Conservation (phyloP, 2,329 filamentous ascomycete species). For the Ascomycota sp. region DNA sequence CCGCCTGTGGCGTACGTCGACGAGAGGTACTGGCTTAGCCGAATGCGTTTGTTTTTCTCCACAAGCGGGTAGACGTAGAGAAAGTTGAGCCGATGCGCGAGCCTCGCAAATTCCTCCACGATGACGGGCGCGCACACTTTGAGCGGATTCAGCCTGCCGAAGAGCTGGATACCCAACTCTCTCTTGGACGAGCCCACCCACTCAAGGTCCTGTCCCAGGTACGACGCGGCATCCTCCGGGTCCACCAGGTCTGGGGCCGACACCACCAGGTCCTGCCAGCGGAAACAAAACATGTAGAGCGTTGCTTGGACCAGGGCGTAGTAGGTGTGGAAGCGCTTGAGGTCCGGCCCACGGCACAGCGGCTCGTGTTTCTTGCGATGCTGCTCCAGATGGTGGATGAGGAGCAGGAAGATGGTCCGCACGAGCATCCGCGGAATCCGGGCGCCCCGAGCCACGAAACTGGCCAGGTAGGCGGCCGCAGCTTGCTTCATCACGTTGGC, state of each 20-base stretch:
- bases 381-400: constrained; percentile 57
- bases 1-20: constrained; percentile 34
- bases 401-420: constrained; percentile 61
- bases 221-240: constrained; percentile 38
- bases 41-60: constrained; percentile 79
- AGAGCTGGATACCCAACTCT: constrained; percentile 56
- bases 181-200: constrained; percentile 63
- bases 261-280: constrained; percentile 75
- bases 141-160: constrained; percentile 78
- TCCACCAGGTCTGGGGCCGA: constrained; percentile 38
- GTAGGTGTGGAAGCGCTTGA: constrained; percentile 65
- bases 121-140: constrained; percentile 86
- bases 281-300: constrained; percentile 92
- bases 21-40: constrained; percentile 49
- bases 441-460: constrained; percentile 79
- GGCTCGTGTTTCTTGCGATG: constrained; percentile 55
- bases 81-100: constrained; percentile 69
- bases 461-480: constrained; percentile 79
- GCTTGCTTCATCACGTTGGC: constrained; percentile 60
- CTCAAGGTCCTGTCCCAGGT: constrained; percentile 48
- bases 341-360: constrained; percentile 63
- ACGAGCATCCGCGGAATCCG: constrained; percentile 59
- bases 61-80: constrained; percentile 78
- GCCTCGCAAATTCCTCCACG: constrained; percentile 75
- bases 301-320: constrained; percentile 78